phyloP scores from a whole-genome alignment of 805 yeast genomes.

The Wickerhamomyces sydowiorum region DNA sequence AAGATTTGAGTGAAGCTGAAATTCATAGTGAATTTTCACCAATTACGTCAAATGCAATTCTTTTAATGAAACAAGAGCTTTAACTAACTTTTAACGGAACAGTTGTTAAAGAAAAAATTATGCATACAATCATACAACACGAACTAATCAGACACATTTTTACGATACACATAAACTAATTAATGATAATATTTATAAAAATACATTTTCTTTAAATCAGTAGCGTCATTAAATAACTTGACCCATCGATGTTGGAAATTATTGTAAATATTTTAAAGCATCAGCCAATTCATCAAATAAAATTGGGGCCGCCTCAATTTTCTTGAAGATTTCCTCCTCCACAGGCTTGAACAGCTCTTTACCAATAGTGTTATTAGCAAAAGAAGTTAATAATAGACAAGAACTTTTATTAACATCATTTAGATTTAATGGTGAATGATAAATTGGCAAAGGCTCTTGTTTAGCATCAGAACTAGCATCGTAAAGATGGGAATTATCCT shows the following conservation, averaged over 20 bases:
- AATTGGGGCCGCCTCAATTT: constrained; percentile 30
- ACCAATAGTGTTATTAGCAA: constrained; percentile 27
- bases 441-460: constrained; percentile 12
- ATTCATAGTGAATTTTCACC: not conserved
- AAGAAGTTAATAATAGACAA: constrained; percentile 29
- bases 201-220: no score
- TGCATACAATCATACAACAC: not conserved
- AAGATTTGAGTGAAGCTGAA: not conserved
- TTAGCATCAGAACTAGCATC: constrained; percentile 2
- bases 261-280: constrained; percentile 16
- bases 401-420: constrained; percentile 37
- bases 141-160: not conserved
- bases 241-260: no score
- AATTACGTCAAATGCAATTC: not conserved
- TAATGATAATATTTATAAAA: no score
- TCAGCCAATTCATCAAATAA: constrained; percentile 22
- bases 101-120: not conserved
- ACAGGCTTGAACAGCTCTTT: constrained; percentile 26
- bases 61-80: not conserved
- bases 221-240: no score
- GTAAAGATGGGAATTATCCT: constrained; percentile 1
- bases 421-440: constrained; percentile 26
- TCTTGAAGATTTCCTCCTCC: constrained; percentile 26
- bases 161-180: not conserved
- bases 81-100: not conserved